Base-by-base conservation (phyloP, 129 eudicot species). In the Centaurea solstitialis region DNA sequence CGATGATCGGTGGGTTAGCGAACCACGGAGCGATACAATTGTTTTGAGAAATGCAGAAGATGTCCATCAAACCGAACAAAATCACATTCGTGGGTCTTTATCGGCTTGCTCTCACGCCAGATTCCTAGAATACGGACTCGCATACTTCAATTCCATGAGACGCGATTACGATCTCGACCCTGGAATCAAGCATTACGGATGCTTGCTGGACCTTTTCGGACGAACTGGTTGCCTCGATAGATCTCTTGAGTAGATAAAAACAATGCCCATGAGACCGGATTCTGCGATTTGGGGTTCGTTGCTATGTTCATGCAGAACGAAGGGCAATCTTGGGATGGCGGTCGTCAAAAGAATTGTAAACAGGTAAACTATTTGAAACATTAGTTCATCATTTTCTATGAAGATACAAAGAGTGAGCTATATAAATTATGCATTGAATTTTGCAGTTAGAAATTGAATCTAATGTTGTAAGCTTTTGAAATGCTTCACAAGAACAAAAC, bases 21-120 rank as follows among this genome's bases (percentile, higher is more conserved):
- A 81, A 88, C 68, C 90, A 91, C 43, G 91, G 92, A 9, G 95
- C 91, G 1, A 88, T 88, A 62, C 53, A 70, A 30, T n/a, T 88
- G 26, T 91, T 91, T 73, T 47, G 73, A 7, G 89, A 82, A 13
- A 91, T 91, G 92, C 88, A 82, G 45, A 82, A 50, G 80, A 79
- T 76, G 23, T 47, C 77, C 2, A 75, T 90, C 39, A 85, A 84
- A 45, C 95, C 95, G 12, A 88, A 91, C 26, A 88, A 85, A 81
- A 86, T 91, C 84, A 88, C 92, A 35, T 91, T 86, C 8, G 87
- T 91, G 4, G 92, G 89, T 68, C 88, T 91, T 53, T 85, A 78
- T 91, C 92, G 38, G 95, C 95, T 50, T 91, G 95, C 68, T 83
- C 86, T 0, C 95, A 86, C 75, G 90, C 86, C 3, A 91, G 95